Base-by-base conservation (phyloP, 1,284 basidiomycete species). In the Fomitopsis palustris region DNA sequence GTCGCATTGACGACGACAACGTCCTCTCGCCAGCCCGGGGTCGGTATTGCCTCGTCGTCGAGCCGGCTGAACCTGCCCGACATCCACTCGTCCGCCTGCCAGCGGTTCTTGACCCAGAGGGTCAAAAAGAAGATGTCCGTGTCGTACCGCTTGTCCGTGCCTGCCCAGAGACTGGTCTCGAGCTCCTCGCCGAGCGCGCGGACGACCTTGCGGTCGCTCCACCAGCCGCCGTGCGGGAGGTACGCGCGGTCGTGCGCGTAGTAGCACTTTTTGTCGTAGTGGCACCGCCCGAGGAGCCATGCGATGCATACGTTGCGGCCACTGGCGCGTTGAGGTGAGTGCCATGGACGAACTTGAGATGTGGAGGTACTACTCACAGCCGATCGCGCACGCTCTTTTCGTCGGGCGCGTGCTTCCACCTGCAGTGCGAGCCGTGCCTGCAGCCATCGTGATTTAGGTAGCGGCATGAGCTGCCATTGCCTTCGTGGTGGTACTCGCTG, bases 381-480 rank as follows among this genome's bases (percentile, higher is more conserved):
- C 73, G 70, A 61, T 85, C 81, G 12, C 79, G 72, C 3, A 82
- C 73, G 62, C 83, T 84, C 67, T 76, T 78, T 37, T 72, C 64
- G 63, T 85, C 82, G 0, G 80, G 80, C 2, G 79, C 78, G 69
- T 85, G 83, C 23, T 75, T 79, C 65, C 71, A 83, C 9, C 59
- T 60, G 61, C 83, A 85, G 1, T 63, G 58, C 0, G 25, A 55
- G 1, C 80, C 79, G 8, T 75, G 72, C 6, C 60, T 69, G 63
- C 81, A 81, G 0, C 80, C 78, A 25, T 70, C 69, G 58, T 77
- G 80, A 59, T 85, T 84, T 65, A 84, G 80, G 66, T 77, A 80
- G 45, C 77, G 72, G 67, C 83, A 85, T 0, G 82, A 77, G 6
- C 77, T 75, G 1, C 76, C 74, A 56, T 81, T 82, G 1, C 83